These are phyloP conservation scores for Tetrahymena elliotti DNA, from an alignment of 73 alveolate genomes.

Conservation along the genomic window DNA sequence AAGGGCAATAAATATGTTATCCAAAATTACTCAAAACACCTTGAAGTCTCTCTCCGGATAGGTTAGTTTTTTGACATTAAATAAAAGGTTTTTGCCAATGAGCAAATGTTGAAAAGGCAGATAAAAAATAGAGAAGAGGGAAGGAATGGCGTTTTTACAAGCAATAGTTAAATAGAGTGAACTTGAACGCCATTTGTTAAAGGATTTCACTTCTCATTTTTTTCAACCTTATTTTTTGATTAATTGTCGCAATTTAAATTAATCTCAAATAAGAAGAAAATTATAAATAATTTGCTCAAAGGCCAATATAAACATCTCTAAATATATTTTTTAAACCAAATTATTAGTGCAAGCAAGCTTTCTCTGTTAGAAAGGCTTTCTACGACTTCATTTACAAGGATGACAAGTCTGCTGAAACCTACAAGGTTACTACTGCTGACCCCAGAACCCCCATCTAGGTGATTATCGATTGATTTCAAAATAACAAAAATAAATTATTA, in stretches of 20 bases:
- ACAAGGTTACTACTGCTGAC: background rate
- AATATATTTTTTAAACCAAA: background rate
- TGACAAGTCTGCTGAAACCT: constrained; percentile 7
- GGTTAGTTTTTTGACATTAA: background rate
- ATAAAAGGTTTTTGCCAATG: background rate
- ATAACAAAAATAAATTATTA: background rate
- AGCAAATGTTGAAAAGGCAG: background rate
- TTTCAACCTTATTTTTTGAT: background rate
- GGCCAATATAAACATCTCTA: background rate
- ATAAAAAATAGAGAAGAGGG: background rate
- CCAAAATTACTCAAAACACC: background rate
- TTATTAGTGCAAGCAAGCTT: constrained; percentile 1
- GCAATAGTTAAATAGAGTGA: background rate
- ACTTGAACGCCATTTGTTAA: background rate
- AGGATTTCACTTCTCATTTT: background rate
- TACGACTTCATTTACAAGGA: constrained; percentile 2
- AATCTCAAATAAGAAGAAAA: background rate
- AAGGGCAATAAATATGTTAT: background rate
- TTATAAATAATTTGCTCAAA: background rate
- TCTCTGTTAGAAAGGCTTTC: constrained; percentile 4
- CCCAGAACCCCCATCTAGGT: constrained; percentile 9
- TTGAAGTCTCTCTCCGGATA: constrained; percentile 1
- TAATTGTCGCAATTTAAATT: background rate
- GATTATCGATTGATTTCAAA: background rate
- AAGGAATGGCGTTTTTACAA: background rate